Percentiles rank a stretch among this genome's conserved stretches.
These are phyloP conservation scores for Flaveria brownii DNA, from an alignment of 129 eudicot genomes.

Conservation along the genomic window DNA sequence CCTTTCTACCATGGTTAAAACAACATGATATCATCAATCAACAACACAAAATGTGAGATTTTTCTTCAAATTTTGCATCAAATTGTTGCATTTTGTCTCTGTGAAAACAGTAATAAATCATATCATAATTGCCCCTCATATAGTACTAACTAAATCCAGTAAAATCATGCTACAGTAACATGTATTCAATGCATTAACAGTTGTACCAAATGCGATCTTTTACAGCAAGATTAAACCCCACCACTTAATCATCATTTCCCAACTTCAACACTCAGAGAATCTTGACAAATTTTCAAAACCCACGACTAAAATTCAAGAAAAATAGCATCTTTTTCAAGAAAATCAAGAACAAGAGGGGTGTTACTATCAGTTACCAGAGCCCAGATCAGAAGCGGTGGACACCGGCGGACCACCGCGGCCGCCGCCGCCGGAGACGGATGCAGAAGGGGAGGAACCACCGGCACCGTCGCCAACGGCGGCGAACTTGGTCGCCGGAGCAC, in stretches of 20 bases:
- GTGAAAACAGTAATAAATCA: background rate
- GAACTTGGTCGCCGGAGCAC: slow-evolving; percentile 40
- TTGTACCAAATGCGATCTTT: slow-evolving; percentile 26
- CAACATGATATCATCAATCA: slow-evolving; percentile 43
- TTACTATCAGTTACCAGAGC: slow-evolving; percentile 54
- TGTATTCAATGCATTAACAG: slow-evolving; percentile 27
- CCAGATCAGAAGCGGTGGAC: slow-evolving; percentile 87
- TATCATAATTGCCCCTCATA: slow-evolving; percentile 10
- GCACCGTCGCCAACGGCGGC: slow-evolving; percentile 33
- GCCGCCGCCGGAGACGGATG: slow-evolving; percentile 52
- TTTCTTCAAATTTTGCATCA: background rate
- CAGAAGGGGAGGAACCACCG: slow-evolving; percentile 55
- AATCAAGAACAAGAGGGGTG: background rate
- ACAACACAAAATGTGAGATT: slow-evolving; percentile 25
- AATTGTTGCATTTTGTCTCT: too few species aligned
- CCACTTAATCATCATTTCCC: slow-evolving; percentile 12
- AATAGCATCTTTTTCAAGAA: background rate
- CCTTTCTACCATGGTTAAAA: slow-evolving; percentile 61
- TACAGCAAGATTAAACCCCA: slow-evolving; percentile 13
- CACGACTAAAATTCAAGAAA: background rate
- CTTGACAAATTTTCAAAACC: slow-evolving; percentile 12
- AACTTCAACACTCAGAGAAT: background rate
- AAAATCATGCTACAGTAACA: slow-evolving; percentile 20
- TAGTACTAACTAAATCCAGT: slow-evolving; percentile 7
- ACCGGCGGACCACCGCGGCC: slow-evolving; percentile 59